Conservation (phyloP, 1,284 basidiomycete species). For the Cryptococcus hybrid region DNA sequence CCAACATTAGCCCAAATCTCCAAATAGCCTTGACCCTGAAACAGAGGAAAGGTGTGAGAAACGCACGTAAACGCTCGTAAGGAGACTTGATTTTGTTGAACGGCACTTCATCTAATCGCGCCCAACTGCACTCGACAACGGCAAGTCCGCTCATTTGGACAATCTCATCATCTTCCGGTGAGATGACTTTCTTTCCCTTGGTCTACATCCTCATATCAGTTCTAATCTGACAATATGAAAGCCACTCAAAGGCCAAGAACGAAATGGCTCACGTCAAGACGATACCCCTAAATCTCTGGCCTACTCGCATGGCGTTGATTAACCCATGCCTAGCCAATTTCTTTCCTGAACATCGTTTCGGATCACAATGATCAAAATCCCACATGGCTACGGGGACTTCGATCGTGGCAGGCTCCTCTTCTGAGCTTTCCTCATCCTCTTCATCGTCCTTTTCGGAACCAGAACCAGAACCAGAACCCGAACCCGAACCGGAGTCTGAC, state of each 20-base stretch:
- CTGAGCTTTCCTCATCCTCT: conserved; percentile 30
- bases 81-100: conserved; percentile 91
- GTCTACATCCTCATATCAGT: conserved; percentile 55
- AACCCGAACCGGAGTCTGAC: conserved; percentile 3
- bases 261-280: conserved; percentile 75
- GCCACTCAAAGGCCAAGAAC: background rate
- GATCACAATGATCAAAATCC: conserved; percentile 98
- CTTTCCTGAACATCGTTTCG: conserved; percentile 90
- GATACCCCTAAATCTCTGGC: conserved; percentile 83
- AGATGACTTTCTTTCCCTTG: conserved; percentile 77
- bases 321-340: conserved; percentile 83
- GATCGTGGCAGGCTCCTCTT: conserved; percentile 50
- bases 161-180: conserved; percentile 80
- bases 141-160: conserved; percentile 76
- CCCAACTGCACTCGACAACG: conserved; percentile 98
- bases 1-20: background rate
- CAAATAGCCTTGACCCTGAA: background rate
- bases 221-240: conserved; percentile 2
- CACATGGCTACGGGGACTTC: conserved; percentile 82
- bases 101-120: conserved; percentile 87
- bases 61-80: conserved; percentile 80
- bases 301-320: conserved; percentile 79
- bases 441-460: background rate
- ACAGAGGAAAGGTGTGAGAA: background rate
- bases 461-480: conserved; percentile 7